Evolutionary conservation across 768 basidiomycete species (phyloP).

Genomic region (Phanerochaete carnosa): DNA sequence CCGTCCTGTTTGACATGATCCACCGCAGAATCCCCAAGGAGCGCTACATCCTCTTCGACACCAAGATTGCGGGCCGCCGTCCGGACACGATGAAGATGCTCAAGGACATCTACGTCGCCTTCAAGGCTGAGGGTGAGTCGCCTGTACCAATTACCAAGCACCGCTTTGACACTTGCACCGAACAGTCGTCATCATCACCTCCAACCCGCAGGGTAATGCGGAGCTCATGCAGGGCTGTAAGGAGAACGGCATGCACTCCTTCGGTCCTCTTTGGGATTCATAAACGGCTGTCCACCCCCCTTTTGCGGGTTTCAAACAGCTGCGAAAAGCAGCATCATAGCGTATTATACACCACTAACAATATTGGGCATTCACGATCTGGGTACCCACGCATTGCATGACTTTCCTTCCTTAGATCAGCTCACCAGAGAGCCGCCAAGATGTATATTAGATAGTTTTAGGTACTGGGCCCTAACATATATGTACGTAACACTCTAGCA

Average conservation of each 20-base stretch:
- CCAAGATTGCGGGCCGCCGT: constrained; percentile 67
- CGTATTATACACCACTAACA: no score
- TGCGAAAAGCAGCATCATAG: neutral
- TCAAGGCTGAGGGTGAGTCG: constrained; percentile 59
- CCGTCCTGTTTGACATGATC: constrained; percentile 75
- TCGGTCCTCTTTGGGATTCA: constrained; percentile 74
- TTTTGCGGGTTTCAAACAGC: neutral
- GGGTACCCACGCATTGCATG: neutral
- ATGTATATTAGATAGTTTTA: neutral
- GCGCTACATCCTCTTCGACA: constrained; percentile 74
- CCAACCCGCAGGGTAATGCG: constrained; percentile 71
- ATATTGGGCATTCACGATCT: neutral
- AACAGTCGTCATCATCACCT: constrained; percentile 76
- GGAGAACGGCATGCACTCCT: constrained; percentile 25
- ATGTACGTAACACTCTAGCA: neutral
- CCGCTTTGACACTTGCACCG: neutral
- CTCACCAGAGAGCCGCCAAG: neutral
- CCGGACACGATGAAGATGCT: constrained; percentile 77
- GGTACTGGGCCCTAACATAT: neutral
- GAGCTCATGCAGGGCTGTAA: constrained; percentile 62
- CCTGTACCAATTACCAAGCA: neutral
- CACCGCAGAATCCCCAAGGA: constrained; percentile 68
- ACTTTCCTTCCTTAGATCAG: neutral
- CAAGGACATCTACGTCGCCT: constrained; percentile 62
- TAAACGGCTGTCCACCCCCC: constrained; percentile 25